Conservation (phyloP, 805 yeast genomes). For the Teunomyces pallodes region DNA sequence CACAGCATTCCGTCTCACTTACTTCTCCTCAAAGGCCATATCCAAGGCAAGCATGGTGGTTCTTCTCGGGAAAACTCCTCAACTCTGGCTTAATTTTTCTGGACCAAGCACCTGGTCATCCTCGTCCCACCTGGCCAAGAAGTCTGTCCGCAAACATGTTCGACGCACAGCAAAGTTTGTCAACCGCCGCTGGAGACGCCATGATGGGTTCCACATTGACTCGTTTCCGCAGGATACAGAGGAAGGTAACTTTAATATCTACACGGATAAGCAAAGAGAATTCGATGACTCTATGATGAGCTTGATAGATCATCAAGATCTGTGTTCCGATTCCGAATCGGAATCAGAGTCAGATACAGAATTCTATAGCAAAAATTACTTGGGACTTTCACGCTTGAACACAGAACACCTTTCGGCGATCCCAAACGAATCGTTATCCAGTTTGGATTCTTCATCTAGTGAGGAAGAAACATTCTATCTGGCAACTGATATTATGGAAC, state of each 20-base stretch:
- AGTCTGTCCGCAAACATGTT: conserved; percentile 8
- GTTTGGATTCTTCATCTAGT: not conserved
- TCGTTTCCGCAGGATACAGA: conserved; percentile 2
- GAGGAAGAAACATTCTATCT: not conserved
- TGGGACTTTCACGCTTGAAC: not conserved
- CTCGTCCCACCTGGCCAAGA: conserved; percentile 9
- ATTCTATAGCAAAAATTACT: not conserved
- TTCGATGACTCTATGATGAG: not conserved
- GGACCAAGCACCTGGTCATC: conserved; percentile 20
- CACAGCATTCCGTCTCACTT: conserved; percentile 58
- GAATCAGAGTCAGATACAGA: not conserved
- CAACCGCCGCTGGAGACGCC: conserved; percentile 4
- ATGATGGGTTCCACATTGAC: conserved; percentile 1
- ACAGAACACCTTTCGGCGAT: not conserved
- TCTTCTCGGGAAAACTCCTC: conserved; percentile 59
- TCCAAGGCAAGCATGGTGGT: conserved; percentile 46
- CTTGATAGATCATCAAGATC: conserved; percentile 3
- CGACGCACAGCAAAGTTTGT: conserved; percentile 2
- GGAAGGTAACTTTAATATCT: conserved; percentile 9
- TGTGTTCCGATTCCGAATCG: not conserved
- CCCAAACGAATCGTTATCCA: not conserved
- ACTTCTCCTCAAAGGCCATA: conserved; percentile 49
- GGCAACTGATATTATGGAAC: not conserved
- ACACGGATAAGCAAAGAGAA: conserved; percentile 2
- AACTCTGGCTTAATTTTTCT: conserved; percentile 48